These are phyloP conservation scores for Penicillium sp. DNA, from an alignment of 2,329 filamentous ascomycete genomes.

Conservation along the genomic window DNA sequence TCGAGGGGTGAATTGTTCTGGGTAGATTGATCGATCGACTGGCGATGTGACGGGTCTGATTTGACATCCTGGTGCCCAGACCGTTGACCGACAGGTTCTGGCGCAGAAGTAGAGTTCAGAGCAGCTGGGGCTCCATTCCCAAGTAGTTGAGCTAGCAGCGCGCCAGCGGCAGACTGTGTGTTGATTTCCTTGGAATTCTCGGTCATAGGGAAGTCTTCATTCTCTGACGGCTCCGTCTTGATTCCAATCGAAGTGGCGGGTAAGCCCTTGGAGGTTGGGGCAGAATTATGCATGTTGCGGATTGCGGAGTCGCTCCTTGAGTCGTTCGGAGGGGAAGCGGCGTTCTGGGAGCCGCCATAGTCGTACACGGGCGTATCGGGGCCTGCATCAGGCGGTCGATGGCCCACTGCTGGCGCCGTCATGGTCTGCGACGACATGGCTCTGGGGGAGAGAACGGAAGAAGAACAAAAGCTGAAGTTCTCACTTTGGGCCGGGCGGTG, in stretches of 20 bases:
- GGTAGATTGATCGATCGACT: conserved; percentile 9
- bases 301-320: conserved; percentile 39
- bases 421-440: conserved; percentile 50
- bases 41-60: conserved; percentile 12
- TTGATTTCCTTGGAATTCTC: conserved; percentile 34
- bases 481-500: conserved; percentile 25
- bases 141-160: conserved; percentile 43
- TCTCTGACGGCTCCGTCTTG: conserved; percentile 33
- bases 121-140: conserved; percentile 36
- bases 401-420: conserved; percentile 48
- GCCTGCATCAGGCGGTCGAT: conserved; percentile 45
- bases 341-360: conserved; percentile 33
- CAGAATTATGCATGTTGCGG: conserved; percentile 40
- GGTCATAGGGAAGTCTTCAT: conserved; percentile 17
- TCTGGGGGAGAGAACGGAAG: conserved; percentile 28
- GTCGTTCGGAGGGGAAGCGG: conserved; percentile 28
- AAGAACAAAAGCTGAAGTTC: conserved; percentile 28
- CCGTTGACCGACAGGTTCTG: conserved; percentile 10
- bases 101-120: conserved; percentile 21
- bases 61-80: conserved; percentile 16
- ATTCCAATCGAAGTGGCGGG: conserved; percentile 30
- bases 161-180: conserved; percentile 42
- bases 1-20: conserved; percentile 7
- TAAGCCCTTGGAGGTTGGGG: conserved; percentile 32
- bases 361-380: conserved; percentile 42